phyloP scores from a whole-genome alignment of 345 rosid genomes.

The Punica granatum region DNA sequence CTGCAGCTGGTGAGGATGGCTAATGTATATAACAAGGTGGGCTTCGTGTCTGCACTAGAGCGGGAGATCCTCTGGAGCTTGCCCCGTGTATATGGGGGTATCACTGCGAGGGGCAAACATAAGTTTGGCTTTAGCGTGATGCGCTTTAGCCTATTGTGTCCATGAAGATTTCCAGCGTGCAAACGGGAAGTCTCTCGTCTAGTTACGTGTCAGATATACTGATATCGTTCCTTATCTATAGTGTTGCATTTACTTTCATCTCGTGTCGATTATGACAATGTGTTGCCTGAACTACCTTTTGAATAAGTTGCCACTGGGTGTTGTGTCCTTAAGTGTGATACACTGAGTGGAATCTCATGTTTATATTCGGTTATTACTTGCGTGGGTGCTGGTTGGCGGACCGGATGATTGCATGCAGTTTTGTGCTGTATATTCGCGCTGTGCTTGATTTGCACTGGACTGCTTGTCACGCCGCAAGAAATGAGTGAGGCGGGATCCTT shows the following conservation, averaged over 20 bases:
- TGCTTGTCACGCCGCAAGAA: no score
- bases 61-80: neutral
- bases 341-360: neutral
- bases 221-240: neutral
- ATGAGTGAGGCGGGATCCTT: no score
- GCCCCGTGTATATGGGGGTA: neutral
- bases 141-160: neutral
- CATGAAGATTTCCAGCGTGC: neutral
- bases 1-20: neutral
- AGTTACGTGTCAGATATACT: neutral
- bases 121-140: neutral
- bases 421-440: no score
- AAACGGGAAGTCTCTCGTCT: neutral
- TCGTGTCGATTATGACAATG: no score
- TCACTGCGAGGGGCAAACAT: neutral
- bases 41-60: neutral
- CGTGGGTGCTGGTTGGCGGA: neutral
- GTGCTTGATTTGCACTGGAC: no score
- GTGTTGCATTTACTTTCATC: no score
- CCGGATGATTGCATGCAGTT: no score
- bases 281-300: neutral
- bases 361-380: neutral
- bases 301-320: neutral
- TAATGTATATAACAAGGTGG: neutral
- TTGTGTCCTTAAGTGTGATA: neutral